Base-by-base conservation (phyloP, 1,284 basidiomycete genomes). In the Leccinum laetum region DNA sequence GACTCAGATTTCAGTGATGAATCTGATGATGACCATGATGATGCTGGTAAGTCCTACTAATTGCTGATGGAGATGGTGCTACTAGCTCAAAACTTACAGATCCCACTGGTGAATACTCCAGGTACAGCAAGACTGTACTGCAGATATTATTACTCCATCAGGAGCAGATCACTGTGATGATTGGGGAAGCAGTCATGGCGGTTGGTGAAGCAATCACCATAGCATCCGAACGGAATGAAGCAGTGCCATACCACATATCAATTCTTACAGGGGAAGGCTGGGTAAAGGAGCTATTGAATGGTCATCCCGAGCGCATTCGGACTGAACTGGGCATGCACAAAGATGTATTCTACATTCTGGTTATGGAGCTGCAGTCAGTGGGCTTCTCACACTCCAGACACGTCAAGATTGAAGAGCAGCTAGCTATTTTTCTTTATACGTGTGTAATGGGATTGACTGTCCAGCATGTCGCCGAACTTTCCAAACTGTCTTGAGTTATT, bases 351-450 rank as follows among this genome's bases (percentile, higher is more conserved):
- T 41, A 24, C 6, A 29, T 29, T 10, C 57, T 62, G 11, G 24
- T 65, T 0, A 2, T 2, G 5, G 24, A 41, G 16, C 37, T 59
- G 10, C 24, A 11, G 21, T 6, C 11, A 4, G 10, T 2, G 10
- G 63, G 61, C 21, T 60, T 67, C 60, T 37, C 5, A 2, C 26
- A 63, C 29, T 64, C 60, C 2, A 55, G 26, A 32, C 58, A 13
- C 3, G 35, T 70, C 29, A 64, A 53, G 4, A 58, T 68, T 3
- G 58, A 68, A 26, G 69, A 72, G 44, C 63, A 70, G 39, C 13
- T 71, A 1, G 67, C 62, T 0, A 72, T 74, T 18, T 72, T 71
- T 35, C 63, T 69, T 3, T 71, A 73, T 35, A 64, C 21, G 0
- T 64, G 55, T 4, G 59, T 69, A 7, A 73, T 66, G 6, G 65